Evolutionary conservation across 1,284 basidiomycete species (phyloP), one percentile per base, ranked within the genome.

Genomic region (Ganoderma boninense): DNA sequence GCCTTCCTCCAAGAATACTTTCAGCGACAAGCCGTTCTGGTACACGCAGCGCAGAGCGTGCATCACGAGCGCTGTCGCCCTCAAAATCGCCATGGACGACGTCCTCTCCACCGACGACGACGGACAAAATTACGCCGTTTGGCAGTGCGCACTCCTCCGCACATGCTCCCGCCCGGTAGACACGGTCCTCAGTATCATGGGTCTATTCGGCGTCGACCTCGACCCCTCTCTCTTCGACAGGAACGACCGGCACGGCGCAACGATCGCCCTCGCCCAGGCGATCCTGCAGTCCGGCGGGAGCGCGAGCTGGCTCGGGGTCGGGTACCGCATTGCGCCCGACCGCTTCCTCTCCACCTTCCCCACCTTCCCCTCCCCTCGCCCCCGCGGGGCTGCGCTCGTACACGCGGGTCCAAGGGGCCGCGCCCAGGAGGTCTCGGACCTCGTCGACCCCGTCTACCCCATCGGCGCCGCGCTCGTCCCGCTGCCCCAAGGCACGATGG

Each of bases 131-230:
- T 66, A 73, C 20, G 69, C 73, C 10, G 67, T 76, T 8, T 79
- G 77, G 77, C 74, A 72, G 57, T 70, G 74, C 65, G 72, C 73
- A 11, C 63, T 75, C 43, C 73, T 77, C 73, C 72, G 75, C 44
- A 77, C 77, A n/a, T 75, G 64, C 71, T 77, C 77, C 0, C 70
- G 72, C 59, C 77, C 75, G 13, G 74, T 78, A 38, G 78, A 78
- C 66, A 78, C 76, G 77, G 71, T 77, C n/a, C 74, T 78, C 68
- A 78, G 77, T 67, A 78, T 79, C 69, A 77, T 77, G 77, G 76
- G 74, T 18, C 73, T 78, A 7, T 77, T 79, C 44, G 77, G 74
- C 44, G 76, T 78, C 43, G 69, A 63, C 2, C 76, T 78, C 18
- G 71, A 77, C 38, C 54, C 72, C 2, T 18, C 43, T 4, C 26